Evolutionary conservation across 1,139 yeast species (phyloP).

Genomic region (Blastobotrys raffinosifermentans): DNA sequence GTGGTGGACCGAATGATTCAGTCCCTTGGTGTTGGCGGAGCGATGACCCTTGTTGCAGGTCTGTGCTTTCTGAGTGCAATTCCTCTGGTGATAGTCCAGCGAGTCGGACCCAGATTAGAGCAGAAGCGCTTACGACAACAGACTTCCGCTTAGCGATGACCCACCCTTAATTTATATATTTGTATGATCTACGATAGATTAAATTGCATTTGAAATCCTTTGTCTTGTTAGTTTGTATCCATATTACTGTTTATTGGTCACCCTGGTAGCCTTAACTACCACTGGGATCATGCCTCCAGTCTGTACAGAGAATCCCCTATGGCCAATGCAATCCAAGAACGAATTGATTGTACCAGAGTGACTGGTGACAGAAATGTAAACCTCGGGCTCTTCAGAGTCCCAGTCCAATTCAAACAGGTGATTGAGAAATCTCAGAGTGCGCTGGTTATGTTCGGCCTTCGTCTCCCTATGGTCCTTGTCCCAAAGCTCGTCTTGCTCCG

Average conservation of each 20-base stretch:
- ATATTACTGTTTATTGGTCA: neutral
- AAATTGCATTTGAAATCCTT: too few species aligned
- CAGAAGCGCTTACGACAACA: too few species aligned
- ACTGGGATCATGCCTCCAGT: slow-evolving; percentile 67
- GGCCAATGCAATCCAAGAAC: slow-evolving; percentile 47
- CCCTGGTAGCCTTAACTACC: slow-evolving; percentile 33
- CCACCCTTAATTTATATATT: too few species aligned
- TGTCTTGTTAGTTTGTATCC: neutral
- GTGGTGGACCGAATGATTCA: slow-evolving; percentile 52
- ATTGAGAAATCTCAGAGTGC: slow-evolving; percentile 48
- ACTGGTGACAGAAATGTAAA: slow-evolving; percentile 48
- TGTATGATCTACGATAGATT: too few species aligned
- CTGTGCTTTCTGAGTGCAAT: slow-evolving; percentile 23
- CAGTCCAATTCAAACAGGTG: slow-evolving; percentile 34
- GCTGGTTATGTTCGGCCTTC: slow-evolving; percentile 43
- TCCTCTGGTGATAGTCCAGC: slow-evolving; percentile 12
- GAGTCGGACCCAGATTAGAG: slow-evolving; percentile 9
- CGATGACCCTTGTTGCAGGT: slow-evolving; percentile 52
- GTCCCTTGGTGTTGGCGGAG: slow-evolving; percentile 54
- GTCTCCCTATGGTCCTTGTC: slow-evolving; percentile 41
- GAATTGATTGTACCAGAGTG: slow-evolving; percentile 60
- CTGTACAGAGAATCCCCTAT: slow-evolving; percentile 50
- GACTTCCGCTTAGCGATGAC: too few species aligned
- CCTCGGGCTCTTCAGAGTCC: slow-evolving; percentile 28
- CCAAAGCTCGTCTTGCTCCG: slow-evolving; percentile 45